phyloP scores from a whole-genome alignment of 2,329 filamentous ascomycete species.

The Fusarium haematococcum region DNA sequence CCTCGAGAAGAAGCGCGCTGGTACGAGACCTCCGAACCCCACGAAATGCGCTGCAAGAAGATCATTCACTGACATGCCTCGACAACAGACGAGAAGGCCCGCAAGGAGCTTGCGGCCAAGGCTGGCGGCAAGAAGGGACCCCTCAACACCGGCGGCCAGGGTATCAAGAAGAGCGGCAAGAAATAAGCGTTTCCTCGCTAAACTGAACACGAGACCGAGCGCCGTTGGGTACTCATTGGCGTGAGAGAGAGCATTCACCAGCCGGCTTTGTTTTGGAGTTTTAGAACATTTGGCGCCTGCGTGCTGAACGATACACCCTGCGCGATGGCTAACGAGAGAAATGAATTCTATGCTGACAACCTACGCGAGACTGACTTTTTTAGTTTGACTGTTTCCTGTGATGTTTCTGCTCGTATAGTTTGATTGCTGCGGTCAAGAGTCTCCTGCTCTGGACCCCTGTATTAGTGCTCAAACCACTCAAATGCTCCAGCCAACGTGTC shows the following conservation, averaged over 20 bases:
- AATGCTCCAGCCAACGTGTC: background rate
- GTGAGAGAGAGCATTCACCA: slow-evolving; percentile 21
- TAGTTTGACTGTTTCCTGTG: slow-evolving; percentile 6
- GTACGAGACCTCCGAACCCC: slow-evolving; percentile 62
- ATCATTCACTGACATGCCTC: slow-evolving; percentile 23
- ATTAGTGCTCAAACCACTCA: slow-evolving; percentile 27
- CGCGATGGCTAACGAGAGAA: slow-evolving; percentile 42
- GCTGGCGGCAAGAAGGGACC: slow-evolving; percentile 85
- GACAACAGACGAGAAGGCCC: slow-evolving; percentile 79
- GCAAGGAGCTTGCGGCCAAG: slow-evolving; percentile 85
- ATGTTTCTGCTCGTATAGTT: background rate
- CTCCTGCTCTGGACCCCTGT: slow-evolving; percentile 14
- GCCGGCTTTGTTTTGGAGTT: slow-evolving; percentile 33
- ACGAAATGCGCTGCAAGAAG: background rate
- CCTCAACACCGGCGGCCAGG: slow-evolving; percentile 83
- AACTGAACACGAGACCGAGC: slow-evolving; percentile 9
- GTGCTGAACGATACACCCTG: slow-evolving; percentile 29
- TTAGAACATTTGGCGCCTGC: slow-evolving; percentile 26
- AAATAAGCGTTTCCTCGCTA: slow-evolving; percentile 68
- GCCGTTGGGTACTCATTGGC: slow-evolving; percentile 30
- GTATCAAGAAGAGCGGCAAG: slow-evolving; percentile 99
- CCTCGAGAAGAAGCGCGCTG: slow-evolving; percentile 85
- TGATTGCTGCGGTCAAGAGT: background rate
- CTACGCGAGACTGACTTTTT: slow-evolving; percentile 10
- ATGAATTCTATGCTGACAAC: slow-evolving; percentile 43